Evolutionary conservation across 2,329 filamentous ascomycete genomes (phyloP).

Genomic region (Talaromyces sp.): DNA sequence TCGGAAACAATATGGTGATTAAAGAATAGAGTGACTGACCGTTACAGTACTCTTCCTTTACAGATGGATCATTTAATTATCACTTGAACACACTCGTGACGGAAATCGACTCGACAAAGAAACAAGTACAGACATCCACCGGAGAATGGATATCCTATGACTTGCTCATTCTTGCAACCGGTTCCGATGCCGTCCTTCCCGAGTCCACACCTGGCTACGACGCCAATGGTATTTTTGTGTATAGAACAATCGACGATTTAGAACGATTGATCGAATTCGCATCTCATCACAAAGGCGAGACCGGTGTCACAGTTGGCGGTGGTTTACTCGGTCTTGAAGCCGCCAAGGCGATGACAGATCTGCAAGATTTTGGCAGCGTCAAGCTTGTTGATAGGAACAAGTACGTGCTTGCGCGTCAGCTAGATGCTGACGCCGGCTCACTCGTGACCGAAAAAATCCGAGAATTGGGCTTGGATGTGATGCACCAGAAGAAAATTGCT

Average conservation of each 20-base stretch:
- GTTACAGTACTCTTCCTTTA: constrained; percentile 63
- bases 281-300: constrained; percentile 61
- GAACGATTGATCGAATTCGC: constrained; percentile 73
- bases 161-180: constrained; percentile 77
- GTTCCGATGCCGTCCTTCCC: constrained; percentile 76
- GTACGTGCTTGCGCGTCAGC: constrained; percentile 78
- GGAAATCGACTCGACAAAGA: constrained; percentile 61
- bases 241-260: constrained; percentile 79
- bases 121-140: constrained; percentile 67
- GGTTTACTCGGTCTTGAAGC: constrained; percentile 83
- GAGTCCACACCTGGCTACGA: constrained; percentile 71
- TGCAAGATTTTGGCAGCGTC: constrained; percentile 70
- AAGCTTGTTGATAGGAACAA: constrained; percentile 76
- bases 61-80: constrained; percentile 67
- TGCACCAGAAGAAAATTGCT: constrained; percentile 72
- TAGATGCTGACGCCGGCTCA: constrained; percentile 75
- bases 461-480: constrained; percentile 73
- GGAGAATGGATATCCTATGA: constrained; percentile 72
- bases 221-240: constrained; percentile 82
- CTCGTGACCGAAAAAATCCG: constrained; percentile 81
- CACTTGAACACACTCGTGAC: constrained; percentile 72
- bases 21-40: constrained; percentile 8
- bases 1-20: background rate
- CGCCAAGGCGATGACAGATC: constrained; percentile 86
- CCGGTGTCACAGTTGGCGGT: constrained; percentile 76